A percentile compares a stretch with the other conserved stretches of the same genome.
These are phyloP conservation scores for Allium sativum DNA, from an alignment of 106 monocot species.

Conservation along the genomic window DNA sequence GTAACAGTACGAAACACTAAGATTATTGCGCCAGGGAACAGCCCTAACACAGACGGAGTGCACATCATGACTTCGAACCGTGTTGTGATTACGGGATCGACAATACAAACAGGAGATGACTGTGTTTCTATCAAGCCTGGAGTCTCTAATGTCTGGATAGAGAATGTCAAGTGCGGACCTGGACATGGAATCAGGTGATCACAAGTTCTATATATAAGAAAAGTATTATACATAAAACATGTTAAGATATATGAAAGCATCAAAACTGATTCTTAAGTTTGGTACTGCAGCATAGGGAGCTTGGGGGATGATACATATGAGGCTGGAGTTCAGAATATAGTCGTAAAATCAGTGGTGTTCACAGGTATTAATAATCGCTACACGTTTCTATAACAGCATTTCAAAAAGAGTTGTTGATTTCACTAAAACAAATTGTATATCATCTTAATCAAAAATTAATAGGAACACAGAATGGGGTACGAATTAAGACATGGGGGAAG, in stretches of 20 bases:
- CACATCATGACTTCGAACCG: slow-evolving; percentile 21
- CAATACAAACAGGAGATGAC: slow-evolving; percentile 39
- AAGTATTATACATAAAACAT: background rate
- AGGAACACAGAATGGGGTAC: slow-evolving; percentile 17
- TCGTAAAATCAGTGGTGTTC: slow-evolving; percentile 19
- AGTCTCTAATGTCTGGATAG: slow-evolving; percentile 21
- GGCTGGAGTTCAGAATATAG: slow-evolving; percentile 26
- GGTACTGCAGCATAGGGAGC: slow-evolving; percentile 36
- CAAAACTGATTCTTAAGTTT: background rate
- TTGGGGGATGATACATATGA: slow-evolving; percentile 15
- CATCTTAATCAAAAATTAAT: too few species aligned
- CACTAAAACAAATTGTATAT: too few species aligned
- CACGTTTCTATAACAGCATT: too few species aligned
- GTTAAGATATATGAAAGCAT: background rate
- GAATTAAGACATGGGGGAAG: slow-evolving; percentile 31
- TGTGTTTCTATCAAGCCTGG: slow-evolving; percentile 37
- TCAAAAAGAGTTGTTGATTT: too few species aligned
- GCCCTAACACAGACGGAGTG: slow-evolving; percentile 51
- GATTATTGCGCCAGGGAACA: slow-evolving; percentile 23
- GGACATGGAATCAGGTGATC: slow-evolving; percentile 36
- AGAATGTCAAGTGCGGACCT: slow-evolving; percentile 25
- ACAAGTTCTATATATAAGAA: background rate
- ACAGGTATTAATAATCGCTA: slow-evolving; percentile 1
- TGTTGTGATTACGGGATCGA: slow-evolving; percentile 17
- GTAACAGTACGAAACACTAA: slow-evolving; percentile 12